These are phyloP conservation scores for Danielozyma ontarioensis DNA, from an alignment of 805 yeast genomes.

Conservation along the genomic window DNA sequence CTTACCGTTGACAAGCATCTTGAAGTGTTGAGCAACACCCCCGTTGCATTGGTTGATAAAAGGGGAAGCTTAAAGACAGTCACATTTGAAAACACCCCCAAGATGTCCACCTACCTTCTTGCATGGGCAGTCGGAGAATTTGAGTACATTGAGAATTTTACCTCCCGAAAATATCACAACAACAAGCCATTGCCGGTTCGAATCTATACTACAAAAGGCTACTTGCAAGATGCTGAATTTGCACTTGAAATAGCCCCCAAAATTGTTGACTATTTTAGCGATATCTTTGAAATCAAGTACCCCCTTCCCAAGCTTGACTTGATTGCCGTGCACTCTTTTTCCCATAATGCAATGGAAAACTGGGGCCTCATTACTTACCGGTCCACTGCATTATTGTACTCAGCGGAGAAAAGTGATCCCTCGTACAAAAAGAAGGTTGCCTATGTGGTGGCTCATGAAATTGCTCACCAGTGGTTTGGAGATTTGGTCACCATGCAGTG, in stretches of 20 bases:
- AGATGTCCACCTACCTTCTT: conserved; percentile 51
- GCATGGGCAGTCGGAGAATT: conserved; percentile 59
- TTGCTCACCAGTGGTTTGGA: conserved; percentile 92
- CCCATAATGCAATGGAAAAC: conserved; percentile 89
- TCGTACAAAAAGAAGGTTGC: conserved; percentile 65
- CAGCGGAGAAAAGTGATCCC: conserved; percentile 42
- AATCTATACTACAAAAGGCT: conserved; percentile 49
- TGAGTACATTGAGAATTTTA: conserved; percentile 46
- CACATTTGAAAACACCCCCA: conserved; percentile 43
- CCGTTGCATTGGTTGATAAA: conserved; percentile 18
- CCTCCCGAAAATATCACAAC: conserved; percentile 30
- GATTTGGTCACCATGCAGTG: conserved; percentile 86
- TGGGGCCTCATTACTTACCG: conserved; percentile 76
- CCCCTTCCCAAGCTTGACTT: conserved; percentile 81
- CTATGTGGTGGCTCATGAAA: conserved; percentile 79
- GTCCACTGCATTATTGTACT: conserved; percentile 47
- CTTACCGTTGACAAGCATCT: conserved; percentile 25
- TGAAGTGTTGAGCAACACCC: conserved; percentile 47
- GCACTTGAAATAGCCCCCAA: conserved; percentile 45
- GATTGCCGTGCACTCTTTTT: conserved; percentile 72
- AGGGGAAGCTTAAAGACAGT: conserved; percentile 18
- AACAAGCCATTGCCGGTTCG: conserved; percentile 44
- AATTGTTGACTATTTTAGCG: conserved; percentile 46
- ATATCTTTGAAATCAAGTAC: conserved; percentile 48
- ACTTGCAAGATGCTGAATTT: conserved; percentile 40